These are phyloP conservation scores for Paraphoma chrysanthemicola DNA, from an alignment of 2,329 filamentous ascomycete species.

Conservation along the genomic window DNA sequence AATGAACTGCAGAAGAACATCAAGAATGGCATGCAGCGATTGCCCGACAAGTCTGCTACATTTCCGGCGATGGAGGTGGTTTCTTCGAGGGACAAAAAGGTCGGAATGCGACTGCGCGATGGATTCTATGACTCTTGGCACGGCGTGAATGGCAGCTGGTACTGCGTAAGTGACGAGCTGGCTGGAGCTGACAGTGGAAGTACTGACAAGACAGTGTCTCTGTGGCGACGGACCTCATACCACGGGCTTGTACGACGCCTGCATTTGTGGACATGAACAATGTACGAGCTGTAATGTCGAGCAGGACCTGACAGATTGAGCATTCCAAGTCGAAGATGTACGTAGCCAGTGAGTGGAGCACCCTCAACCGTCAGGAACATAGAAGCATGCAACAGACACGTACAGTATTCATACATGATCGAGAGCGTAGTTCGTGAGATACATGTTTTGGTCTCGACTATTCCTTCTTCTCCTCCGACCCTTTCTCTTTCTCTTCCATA, in stretches of 20 bases:
- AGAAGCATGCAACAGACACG: too few relatives aligned
- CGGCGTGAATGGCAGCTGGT: neutral
- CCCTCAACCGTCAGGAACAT: too few relatives aligned
- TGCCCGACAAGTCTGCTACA: too few relatives aligned
- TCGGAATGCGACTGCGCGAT: too few relatives aligned
- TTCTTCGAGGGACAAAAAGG: too few relatives aligned
- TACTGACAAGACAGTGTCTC: neutral
- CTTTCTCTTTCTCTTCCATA: conserved; percentile 74
- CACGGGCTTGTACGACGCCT: neutral
- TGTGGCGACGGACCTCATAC: neutral
- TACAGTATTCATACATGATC: neutral
- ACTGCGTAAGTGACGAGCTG: neutral
- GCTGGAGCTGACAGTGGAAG: neutral
- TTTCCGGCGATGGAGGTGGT: too few relatives aligned
- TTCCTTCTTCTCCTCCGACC: conserved; percentile 26
- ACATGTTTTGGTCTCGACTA: neutral
- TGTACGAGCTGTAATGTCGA: neutral
- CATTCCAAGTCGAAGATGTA: too few relatives aligned
- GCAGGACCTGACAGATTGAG: too few relatives aligned
- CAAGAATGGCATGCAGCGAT: neutral
- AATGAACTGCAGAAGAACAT: neutral
- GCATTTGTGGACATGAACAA: neutral
- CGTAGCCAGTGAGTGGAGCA: too few relatives aligned
- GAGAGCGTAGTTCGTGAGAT: too few relatives aligned
- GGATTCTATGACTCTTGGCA: too few relatives aligned